A percentile compares a stretch with the other conserved stretches of the same genome.
phyloP scores from a whole-genome alignment of 2,329 filamentous ascomycete species.

The Emydomyces testavorans region DNA sequence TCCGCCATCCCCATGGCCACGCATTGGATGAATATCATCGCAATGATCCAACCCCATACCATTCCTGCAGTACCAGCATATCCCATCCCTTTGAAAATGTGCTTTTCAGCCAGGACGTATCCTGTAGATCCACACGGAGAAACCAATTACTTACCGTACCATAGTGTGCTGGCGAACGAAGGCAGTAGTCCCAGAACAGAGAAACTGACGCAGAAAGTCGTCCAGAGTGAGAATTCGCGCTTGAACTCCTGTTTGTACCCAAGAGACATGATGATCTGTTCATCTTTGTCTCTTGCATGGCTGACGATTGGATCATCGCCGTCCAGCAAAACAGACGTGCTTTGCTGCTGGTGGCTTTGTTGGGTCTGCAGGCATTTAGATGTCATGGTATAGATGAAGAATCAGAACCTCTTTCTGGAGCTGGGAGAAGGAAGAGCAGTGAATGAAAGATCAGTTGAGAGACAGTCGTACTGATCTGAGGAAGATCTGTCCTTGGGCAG shows the following conservation, averaged over 20 bases:
- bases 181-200: conserved; percentile 60
- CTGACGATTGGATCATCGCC: conserved; percentile 30
- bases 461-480: too few species aligned
- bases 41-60: conserved; percentile 66
- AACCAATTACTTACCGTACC: conserved; percentile 44
- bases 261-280: conserved; percentile 33
- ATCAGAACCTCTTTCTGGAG: not conserved
- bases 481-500: too few species aligned
- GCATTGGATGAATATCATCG: conserved; percentile 60
- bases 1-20: conserved; percentile 60
- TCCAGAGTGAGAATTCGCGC: conserved; percentile 62
- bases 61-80: conserved; percentile 51
- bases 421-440: not conserved
- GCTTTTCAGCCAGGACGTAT: conserved; percentile 6
- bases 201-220: conserved; percentile 63
- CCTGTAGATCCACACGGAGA: conserved; percentile 20
- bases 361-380: not conserved
- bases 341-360: conserved; percentile 10
- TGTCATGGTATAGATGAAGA: conserved; percentile 2
- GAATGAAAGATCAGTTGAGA: too few species aligned
- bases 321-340: conserved; percentile 29
- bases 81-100: conserved; percentile 37
- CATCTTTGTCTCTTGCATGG: conserved; percentile 31
- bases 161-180: conserved; percentile 59
- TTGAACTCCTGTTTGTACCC: conserved; percentile 53